These are phyloP conservation scores for Agapanthus africanus DNA, from an alignment of 106 monocot species.

Conservation along the genomic window DNA sequence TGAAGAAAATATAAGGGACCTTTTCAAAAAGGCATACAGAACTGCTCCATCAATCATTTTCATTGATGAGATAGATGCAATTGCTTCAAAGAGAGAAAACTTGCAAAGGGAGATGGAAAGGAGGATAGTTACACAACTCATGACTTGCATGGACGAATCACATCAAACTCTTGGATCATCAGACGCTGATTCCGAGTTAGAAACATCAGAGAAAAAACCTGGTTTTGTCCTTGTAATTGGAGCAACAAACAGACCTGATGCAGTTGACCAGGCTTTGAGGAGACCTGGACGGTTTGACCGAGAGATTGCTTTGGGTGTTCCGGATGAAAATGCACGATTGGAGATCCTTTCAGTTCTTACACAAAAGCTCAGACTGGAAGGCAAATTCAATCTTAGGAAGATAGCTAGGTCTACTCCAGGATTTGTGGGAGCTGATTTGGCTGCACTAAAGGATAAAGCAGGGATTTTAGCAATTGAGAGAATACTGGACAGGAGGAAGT, in stretches of 20 bases:
- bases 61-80: constrained; percentile 97
- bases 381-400: constrained; percentile 51
- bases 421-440: constrained; percentile 95
- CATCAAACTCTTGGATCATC: constrained; percentile 34
- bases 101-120: constrained; percentile 85
- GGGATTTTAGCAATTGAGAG: constrained; percentile 83
- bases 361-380: constrained; percentile 50
- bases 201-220: constrained; percentile 43
- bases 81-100: constrained; percentile 92
- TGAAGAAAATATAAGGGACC: constrained; percentile 78
- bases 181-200: constrained; percentile 18
- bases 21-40: constrained; percentile 81
- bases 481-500: constrained; percentile 50
- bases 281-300: constrained; percentile 88
- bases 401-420: constrained; percentile 87
- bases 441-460: constrained; percentile 70
- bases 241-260: constrained; percentile 94
- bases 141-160: constrained; percentile 94
- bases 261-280: constrained; percentile 77
- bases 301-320: constrained; percentile 72
- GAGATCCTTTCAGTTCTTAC: constrained; percentile 61
- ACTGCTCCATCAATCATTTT: constrained; percentile 91
- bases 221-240: constrained; percentile 95
- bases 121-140: constrained; percentile 78
- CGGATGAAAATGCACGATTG: constrained; percentile 67